Base-by-base conservation (phyloP, 495 filamentous ascomycete species). In the Penicillium antarcticum region DNA sequence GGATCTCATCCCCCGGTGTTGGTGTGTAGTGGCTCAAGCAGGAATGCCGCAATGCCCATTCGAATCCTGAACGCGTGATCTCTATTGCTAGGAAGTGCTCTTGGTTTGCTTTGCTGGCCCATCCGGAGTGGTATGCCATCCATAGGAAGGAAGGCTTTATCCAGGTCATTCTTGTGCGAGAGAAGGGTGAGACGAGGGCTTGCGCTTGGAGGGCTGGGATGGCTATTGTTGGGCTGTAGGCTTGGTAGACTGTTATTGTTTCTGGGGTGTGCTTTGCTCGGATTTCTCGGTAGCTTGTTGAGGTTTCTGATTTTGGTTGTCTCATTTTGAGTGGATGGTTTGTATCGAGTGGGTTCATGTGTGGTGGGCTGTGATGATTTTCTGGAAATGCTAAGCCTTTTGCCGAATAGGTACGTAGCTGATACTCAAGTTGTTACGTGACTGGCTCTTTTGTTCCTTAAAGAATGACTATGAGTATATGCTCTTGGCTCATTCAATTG, bases 61-160 rank as follows among this genome's bases (percentile, higher is more conserved):
- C 46, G 41, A 82, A 82, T 33, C 69, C 64, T 1, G 39, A 62
- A 38, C 70, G 74, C 13, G 63, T 70, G 60, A 82, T 78, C 19
- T 67, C 73, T 1, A 81, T 56, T 0, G 79, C 81, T 4, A 84
- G 64, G n/a, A 83, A 76, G n/a, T 70, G 74, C 17, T 71, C 62
- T 63, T 84, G 81, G 0, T 66, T 50, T 0, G 53, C 5, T 51
- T 85, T 83, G 52, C 67, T 68, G 7, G 72, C 71, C 62, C 80
- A 84, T 8, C 80, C 81, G 34, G 70, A 68, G 33, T 79, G 78
- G 52, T 81, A 85, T 57, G 85, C 76, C 80, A 86, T 85, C 83
- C 83, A 87, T 45, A 69, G 66, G 75, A 80, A 87, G 39, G 70
- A 76, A 5, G 83, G 83, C 56, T 86, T 87, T 48, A 86, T 80